phyloP scores from a whole-genome alignment of 345 rosid species.

The Linum tenue region DNA sequence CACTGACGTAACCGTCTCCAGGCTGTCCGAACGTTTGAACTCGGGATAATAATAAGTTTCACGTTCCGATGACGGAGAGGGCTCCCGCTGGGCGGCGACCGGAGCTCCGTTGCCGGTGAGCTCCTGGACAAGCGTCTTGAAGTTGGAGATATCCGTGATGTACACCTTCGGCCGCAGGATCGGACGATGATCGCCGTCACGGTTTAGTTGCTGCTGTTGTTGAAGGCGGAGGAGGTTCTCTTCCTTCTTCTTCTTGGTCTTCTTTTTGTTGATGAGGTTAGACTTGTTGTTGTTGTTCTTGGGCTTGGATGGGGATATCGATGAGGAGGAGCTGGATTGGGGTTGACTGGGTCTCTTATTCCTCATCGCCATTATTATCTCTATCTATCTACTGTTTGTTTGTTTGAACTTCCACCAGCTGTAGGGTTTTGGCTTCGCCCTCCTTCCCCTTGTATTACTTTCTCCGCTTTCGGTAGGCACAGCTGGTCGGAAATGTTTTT shows the following conservation, averaged over 20 bases:
- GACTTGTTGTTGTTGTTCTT: neutral
- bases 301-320: neutral
- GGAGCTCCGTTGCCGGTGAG: neutral
- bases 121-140: neutral
- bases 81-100: neutral
- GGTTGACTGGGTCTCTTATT: neutral
- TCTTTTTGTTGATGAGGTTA: neutral
- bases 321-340: neutral
- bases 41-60: too few relatives aligned
- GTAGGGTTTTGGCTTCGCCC: neutral
- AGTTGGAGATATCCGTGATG: neutral
- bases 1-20: neutral
- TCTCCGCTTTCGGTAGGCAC: neutral
- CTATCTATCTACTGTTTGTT: too few relatives aligned
- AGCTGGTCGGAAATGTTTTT: neutral
- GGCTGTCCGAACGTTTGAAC: neutral
- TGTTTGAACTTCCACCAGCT: neutral
- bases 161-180: neutral
- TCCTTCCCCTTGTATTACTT: too few relatives aligned
- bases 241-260: neutral
- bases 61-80: neutral
- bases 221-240: neutral
- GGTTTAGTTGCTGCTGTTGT: neutral
- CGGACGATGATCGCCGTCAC: neutral
- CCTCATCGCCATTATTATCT: neutral